These are phyloP conservation scores for Aspergillus brasiliensis DNA, from an alignment of 2,329 filamentous ascomycete genomes.

Conservation along the genomic window DNA sequence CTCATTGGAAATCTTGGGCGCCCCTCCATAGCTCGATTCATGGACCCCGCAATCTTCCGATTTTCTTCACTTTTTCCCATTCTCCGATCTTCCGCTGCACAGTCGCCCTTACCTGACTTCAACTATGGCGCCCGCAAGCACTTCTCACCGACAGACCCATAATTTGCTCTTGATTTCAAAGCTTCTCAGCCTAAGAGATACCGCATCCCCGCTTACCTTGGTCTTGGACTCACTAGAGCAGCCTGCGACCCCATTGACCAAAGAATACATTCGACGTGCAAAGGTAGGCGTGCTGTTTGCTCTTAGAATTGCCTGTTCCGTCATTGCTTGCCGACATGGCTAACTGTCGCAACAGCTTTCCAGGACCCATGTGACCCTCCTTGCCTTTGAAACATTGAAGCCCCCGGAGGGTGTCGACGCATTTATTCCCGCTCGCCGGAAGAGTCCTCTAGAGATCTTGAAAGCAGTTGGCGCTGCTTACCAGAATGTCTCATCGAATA, in stretches of 20 bases:
- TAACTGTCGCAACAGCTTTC: constrained; percentile 38
- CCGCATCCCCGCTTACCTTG: constrained; percentile 82
- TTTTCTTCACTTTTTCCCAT: not conserved
- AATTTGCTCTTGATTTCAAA: constrained; percentile 82
- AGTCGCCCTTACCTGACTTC: not conserved
- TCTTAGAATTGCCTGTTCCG: not conserved
- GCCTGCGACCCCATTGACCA: constrained; percentile 67
- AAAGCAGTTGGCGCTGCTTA: constrained; percentile 58
- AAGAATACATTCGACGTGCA: constrained; percentile 74
- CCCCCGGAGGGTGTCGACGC: constrained; percentile 66
- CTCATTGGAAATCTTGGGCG: constrained; percentile 31
- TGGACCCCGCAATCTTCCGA: constrained; percentile 18
- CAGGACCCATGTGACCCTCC: constrained; percentile 70
- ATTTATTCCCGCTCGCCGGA: constrained; percentile 67
- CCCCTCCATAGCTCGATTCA: constrained; percentile 14
- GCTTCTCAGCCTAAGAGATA: constrained; percentile 75
- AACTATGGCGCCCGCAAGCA: constrained; percentile 38
- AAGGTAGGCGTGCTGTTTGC: constrained; percentile 56
- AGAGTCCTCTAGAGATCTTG: constrained; percentile 58
- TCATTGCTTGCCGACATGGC: not conserved
- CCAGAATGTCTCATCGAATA: constrained; percentile 21
- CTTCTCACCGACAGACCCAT: constrained; percentile 73
- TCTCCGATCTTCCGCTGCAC: not conserved
- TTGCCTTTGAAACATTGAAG: constrained; percentile 75
- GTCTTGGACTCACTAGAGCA: constrained; percentile 85